Conservation (phyloP, 495 filamentous ascomycete species). For the Penicillium riverlandense region DNA sequence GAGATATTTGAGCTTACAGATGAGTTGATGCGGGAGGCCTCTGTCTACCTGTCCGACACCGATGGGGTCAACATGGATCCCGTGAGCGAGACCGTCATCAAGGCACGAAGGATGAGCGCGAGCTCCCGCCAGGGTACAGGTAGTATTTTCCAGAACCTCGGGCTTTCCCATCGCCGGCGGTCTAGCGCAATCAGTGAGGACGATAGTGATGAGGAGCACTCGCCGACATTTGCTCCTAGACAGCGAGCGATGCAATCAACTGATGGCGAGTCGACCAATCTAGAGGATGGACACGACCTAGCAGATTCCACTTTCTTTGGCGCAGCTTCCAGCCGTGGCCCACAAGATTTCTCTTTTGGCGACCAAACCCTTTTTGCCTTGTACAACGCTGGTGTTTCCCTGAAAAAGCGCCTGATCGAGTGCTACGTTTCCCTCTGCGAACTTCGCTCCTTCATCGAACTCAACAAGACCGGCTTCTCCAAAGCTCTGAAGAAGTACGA, state of each 20-base stretch:
- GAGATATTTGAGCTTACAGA: constrained; percentile 78
- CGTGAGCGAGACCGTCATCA: constrained; percentile 40
- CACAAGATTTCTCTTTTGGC: constrained; percentile 56
- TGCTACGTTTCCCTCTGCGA: constrained; percentile 93
- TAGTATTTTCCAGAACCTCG: constrained; percentile 39
- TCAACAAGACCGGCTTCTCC: constrained; percentile 92
- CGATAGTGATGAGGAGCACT: constrained; percentile 40
- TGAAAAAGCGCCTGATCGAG: constrained; percentile 85
- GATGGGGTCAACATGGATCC: constrained; percentile 50
- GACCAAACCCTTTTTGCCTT: constrained; percentile 63
- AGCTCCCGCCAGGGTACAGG: constrained; percentile 35
- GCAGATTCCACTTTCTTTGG: constrained; percentile 27
- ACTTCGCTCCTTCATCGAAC: constrained; percentile 88
- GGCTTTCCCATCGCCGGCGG: constrained; percentile 31
- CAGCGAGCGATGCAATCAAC: constrained; percentile 18
- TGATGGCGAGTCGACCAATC: constrained; percentile 18
- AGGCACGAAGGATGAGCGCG: constrained; percentile 31
- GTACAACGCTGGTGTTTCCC: constrained; percentile 72
- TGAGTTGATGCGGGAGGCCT: constrained; percentile 68
- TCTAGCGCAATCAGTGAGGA: constrained; percentile 53
- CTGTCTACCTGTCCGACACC: constrained; percentile 58
- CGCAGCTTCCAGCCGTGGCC: constrained; percentile 13
- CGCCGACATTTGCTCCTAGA: constrained; percentile 2
- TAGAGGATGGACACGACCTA: constrained; percentile 37
- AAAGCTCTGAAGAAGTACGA: constrained; percentile 99